Evolutionary conservation across 371 early-diverging fungal species (phyloP).

Genomic region (Mucor saturninus): DNA sequence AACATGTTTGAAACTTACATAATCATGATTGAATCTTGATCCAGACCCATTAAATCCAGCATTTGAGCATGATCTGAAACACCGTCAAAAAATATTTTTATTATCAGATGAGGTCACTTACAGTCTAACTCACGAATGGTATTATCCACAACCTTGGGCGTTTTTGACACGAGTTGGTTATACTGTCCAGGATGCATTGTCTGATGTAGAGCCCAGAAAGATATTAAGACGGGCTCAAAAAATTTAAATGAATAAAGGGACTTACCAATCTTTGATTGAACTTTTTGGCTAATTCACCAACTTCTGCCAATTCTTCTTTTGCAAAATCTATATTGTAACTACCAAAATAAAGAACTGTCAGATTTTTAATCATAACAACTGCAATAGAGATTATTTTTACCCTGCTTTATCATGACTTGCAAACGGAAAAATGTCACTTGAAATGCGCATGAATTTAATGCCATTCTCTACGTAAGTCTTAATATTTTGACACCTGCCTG

Average conservation of each 20-base stretch:
- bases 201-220: conserved; percentile 8
- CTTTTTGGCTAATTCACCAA: conserved; percentile 43
- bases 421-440: conserved; percentile 55
- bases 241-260: background rate
- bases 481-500: background rate
- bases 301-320: conserved; percentile 31
- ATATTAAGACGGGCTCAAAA: too few relatives aligned
- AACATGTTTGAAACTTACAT: conserved; percentile 30
- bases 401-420: conserved; percentile 49
- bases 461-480: conserved; percentile 22
- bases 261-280: conserved; percentile 50
- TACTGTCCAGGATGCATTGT: conserved; percentile 59
- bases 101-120: conserved; percentile 5
- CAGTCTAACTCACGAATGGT: conserved; percentile 46
- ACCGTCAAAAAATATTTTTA: background rate
- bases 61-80: conserved; percentile 49
- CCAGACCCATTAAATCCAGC: conserved; percentile 51
- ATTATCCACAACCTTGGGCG: conserved; percentile 38
- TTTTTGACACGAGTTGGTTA: conserved; percentile 53
- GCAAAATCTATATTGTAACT: conserved; percentile 49
- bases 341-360: background rate
- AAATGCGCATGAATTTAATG: conserved; percentile 55
- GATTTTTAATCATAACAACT: too few relatives aligned
- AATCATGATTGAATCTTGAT: conserved; percentile 53
- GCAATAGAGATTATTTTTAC: conserved; percentile 18